A percentile compares a stretch with the other conserved stretches of the same genome.
Evolutionary conservation across 768 basidiomycete genomes (phyloP).

Genomic region (Mycena leptocephala): DNA sequence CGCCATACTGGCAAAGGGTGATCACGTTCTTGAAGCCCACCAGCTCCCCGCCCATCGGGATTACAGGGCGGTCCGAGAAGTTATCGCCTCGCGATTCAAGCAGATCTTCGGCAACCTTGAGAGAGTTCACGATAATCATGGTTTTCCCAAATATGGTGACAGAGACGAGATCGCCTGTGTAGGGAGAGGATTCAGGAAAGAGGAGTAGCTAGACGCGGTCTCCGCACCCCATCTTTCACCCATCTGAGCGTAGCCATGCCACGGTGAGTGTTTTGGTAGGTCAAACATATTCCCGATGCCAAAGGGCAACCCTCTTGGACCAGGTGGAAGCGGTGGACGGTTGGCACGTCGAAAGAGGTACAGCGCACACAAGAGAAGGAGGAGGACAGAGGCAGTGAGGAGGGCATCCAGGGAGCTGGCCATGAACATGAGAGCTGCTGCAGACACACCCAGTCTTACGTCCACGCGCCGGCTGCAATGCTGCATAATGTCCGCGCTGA

Average conservation of each 20-base stretch:
- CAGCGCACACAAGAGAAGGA: background rate
- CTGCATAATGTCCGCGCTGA: too few relatives aligned
- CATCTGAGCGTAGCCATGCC: background rate
- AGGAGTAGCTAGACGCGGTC: too few relatives aligned
- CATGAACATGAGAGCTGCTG: too few relatives aligned
- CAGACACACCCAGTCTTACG: too few relatives aligned
- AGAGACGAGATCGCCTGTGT: slow-evolving; percentile 17
- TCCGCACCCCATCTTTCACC: slow-evolving; percentile 5
- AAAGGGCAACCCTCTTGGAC: background rate
- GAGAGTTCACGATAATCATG: slow-evolving; percentile 22
- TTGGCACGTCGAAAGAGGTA: background rate
- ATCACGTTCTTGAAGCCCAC: slow-evolving; percentile 22
- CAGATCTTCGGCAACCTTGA: slow-evolving; percentile 22
- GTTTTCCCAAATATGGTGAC: slow-evolving; percentile 25
- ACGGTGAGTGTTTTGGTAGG: background rate
- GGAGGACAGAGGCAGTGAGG: too few relatives aligned
- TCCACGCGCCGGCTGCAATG: too few relatives aligned
- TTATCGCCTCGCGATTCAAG: slow-evolving; percentile 18
- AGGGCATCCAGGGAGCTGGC: too few relatives aligned
- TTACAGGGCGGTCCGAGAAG: slow-evolving; percentile 27
- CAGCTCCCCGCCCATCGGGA: slow-evolving; percentile 33
- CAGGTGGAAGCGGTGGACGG: slow-evolving; percentile 13
- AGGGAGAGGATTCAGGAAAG: background rate
- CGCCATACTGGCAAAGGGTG: slow-evolving; percentile 17
- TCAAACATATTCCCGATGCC: slow-evolving; percentile 1